Evolutionary conservation across 192 early-diverging fungal species (phyloP).

Genomic region (Podila clonocystis): DNA sequence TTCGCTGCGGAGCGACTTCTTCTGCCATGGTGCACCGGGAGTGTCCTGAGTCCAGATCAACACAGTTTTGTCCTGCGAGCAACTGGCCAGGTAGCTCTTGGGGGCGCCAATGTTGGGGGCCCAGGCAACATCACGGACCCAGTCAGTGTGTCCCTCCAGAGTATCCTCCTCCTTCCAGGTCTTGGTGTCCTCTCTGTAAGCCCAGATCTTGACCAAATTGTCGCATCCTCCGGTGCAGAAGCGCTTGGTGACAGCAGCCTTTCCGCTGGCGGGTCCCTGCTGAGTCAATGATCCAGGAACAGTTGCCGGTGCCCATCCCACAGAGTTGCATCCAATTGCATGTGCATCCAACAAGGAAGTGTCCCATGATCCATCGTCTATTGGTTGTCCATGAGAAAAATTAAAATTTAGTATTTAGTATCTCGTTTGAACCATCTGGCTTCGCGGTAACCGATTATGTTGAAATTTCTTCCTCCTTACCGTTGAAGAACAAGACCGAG

Average conservation of each 20-base stretch:
- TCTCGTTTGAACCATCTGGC: neutral
- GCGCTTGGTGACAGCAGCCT: conserved; percentile 72
- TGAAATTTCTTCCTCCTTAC: conserved; percentile 47
- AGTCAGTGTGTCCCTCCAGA: conserved; percentile 94
- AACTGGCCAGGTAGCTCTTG: conserved; percentile 89
- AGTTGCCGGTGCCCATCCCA: conserved; percentile 94
- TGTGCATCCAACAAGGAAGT: conserved; percentile 83
- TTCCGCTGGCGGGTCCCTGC: conserved; percentile 61
- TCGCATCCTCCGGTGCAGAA: conserved; percentile 96
- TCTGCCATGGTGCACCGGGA: conserved; percentile 74
- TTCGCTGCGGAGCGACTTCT: conserved; percentile 73
- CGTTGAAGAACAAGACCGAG: conserved; percentile 92
- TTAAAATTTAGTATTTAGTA: no score
- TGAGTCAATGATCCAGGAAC: conserved; percentile 78
- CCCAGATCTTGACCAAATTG: conserved; percentile 96
- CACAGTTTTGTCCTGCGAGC: conserved; percentile 98
- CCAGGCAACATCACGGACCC: conserved; percentile 98
- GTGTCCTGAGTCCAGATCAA: conserved; percentile 94
- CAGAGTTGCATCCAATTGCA: conserved; percentile 90
- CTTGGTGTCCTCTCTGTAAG: conserved; percentile 79
- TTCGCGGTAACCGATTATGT: neutral
- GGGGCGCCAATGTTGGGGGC: conserved; percentile 95
- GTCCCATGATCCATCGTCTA: conserved; percentile 92
- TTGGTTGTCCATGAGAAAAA: neutral
- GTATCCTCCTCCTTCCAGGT: conserved; percentile 82